phyloP scores from a whole-genome alignment of 2,329 filamentous ascomycete species.

The Aspergillus bombycis region DNA sequence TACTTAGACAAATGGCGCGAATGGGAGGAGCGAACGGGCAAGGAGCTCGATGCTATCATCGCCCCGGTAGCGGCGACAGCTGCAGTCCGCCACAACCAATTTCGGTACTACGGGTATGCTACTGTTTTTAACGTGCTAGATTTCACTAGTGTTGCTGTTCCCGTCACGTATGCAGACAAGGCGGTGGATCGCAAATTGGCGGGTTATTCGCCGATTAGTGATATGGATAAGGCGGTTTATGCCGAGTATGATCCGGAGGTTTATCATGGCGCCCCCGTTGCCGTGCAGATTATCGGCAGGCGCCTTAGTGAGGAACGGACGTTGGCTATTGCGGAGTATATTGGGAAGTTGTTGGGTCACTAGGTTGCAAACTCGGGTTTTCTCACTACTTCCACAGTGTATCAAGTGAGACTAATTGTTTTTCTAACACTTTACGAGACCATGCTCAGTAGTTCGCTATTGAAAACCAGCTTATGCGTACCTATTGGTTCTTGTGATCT shows the following conservation, averaged over 20 bases:
- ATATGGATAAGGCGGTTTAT: slow-evolving; percentile 47
- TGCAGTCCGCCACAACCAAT: slow-evolving; percentile 41
- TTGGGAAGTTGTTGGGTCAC: background rate
- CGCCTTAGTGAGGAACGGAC: slow-evolving; percentile 51
- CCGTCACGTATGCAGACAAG: slow-evolving; percentile 49
- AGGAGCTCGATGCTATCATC: slow-evolving; percentile 43
- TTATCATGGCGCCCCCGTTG: slow-evolving; percentile 49
- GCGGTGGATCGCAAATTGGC: slow-evolving; percentile 30
- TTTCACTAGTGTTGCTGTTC: slow-evolving; percentile 48
- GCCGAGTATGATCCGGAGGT: slow-evolving; percentile 50
- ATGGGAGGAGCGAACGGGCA: slow-evolving; percentile 19
- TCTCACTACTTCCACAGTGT: background rate
- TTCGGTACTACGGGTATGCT: slow-evolving; percentile 31
- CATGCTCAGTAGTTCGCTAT: background rate
- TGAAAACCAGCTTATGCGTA: background rate
- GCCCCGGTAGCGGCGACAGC: slow-evolving; percentile 43
- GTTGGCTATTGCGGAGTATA: slow-evolving; percentile 40
- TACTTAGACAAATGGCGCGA: slow-evolving; percentile 37
- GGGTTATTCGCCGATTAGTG: slow-evolving; percentile 24
- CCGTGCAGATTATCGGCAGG: slow-evolving; percentile 48
- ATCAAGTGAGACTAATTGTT: background rate
- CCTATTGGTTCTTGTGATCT: background rate
- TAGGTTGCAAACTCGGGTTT: background rate
- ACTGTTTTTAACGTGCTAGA: slow-evolving; percentile 44
- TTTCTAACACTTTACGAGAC: background rate